Conservation (phyloP, 2,329 filamentous ascomycete genomes). For the Calonectria multiphialidica region DNA sequence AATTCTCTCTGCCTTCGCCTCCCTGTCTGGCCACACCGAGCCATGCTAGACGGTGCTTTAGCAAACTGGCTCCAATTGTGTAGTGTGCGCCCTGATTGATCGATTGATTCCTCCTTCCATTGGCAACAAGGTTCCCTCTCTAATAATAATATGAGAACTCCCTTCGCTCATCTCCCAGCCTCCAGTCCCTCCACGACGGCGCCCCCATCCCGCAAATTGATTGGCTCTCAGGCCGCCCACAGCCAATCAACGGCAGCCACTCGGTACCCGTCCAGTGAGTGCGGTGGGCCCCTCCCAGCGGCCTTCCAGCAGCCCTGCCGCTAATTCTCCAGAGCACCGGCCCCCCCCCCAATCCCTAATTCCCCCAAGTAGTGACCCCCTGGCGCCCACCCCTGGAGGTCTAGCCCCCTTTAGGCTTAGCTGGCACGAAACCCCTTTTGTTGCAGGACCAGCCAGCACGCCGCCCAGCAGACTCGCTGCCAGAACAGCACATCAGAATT, state of each 20-base stretch:
- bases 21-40: neutral
- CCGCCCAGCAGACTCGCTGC: constrained; percentile 43
- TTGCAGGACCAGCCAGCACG: constrained; percentile 40
- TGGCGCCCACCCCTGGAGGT: constrained; percentile 21
- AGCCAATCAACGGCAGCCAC: constrained; percentile 38
- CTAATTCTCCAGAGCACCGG: constrained; percentile 44
- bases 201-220: constrained; percentile 39
- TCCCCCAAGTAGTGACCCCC: constrained; percentile 26
- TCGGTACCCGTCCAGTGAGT: constrained; percentile 16
- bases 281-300: constrained; percentile 28
- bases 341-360: constrained; percentile 26
- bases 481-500: constrained; percentile 50
- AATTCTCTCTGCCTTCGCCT: constrained; percentile 4
- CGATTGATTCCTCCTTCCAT: constrained; percentile 8
- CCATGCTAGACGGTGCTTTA: neutral
- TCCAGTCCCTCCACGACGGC: constrained; percentile 27
- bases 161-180: constrained; percentile 41
- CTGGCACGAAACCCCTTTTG: constrained; percentile 49
- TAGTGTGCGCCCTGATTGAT: constrained; percentile 17
- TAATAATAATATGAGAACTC: constrained; percentile 27
- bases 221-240: constrained; percentile 27
- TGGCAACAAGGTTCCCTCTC: constrained; percentile 24
- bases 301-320: constrained; percentile 38
- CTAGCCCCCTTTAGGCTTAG: constrained; percentile 45
- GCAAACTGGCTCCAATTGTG: neutral